Percentiles rank a stretch among this genome's conserved stretches.
phyloP scores from a whole-genome alignment of 108 stramenopile species.

The Mayamaea pseudoterrestris region DNA sequence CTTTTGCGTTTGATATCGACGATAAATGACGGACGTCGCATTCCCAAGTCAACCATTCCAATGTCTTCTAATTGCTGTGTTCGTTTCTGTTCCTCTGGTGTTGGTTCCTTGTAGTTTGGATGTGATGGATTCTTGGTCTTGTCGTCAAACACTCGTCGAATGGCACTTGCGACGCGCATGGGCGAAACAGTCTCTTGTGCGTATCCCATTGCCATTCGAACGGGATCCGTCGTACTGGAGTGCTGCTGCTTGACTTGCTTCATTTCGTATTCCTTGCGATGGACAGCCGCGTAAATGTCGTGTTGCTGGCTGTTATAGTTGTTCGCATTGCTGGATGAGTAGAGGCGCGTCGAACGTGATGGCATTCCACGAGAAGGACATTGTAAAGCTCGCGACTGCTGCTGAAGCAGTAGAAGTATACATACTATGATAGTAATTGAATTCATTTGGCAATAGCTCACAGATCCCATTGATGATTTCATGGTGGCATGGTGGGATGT shows the following conservation, averaged over 20 bases:
- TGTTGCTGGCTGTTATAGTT: no score
- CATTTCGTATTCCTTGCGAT: slow-evolving; percentile 88
- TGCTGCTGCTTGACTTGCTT: slow-evolving; percentile 57
- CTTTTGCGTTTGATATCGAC: slow-evolving; percentile 79
- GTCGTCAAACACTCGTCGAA: slow-evolving; percentile 80
- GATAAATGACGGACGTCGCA: slow-evolving; percentile 71
- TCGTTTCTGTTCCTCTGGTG: slow-evolving; percentile 26
- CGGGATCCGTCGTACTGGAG: slow-evolving; percentile 58
- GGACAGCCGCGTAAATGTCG: slow-evolving; percentile 77
- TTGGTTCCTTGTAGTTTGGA: slow-evolving; percentile 25
- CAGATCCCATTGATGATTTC: no score
- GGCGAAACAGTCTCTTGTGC: slow-evolving; percentile 51
- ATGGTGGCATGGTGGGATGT: no score
- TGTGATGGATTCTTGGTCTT: slow-evolving; percentile 46
- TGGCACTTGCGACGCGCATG: slow-evolving; percentile 65
- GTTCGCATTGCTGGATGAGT: no score
- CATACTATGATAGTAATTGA: no score
- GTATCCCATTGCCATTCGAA: slow-evolving; percentile 80
- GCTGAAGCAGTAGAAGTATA: no score
- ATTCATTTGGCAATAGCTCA: no score
- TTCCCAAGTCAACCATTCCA: slow-evolving; percentile 60
- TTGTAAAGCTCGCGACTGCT: no score
- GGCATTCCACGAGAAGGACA: no score
- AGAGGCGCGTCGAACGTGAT: no score
- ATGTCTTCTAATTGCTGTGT: slow-evolving; percentile 45